Evolutionary conservation across 192 early-diverging fungal genomes (phyloP).

Genomic region (Borealophlyctis nickersoniae): DNA sequence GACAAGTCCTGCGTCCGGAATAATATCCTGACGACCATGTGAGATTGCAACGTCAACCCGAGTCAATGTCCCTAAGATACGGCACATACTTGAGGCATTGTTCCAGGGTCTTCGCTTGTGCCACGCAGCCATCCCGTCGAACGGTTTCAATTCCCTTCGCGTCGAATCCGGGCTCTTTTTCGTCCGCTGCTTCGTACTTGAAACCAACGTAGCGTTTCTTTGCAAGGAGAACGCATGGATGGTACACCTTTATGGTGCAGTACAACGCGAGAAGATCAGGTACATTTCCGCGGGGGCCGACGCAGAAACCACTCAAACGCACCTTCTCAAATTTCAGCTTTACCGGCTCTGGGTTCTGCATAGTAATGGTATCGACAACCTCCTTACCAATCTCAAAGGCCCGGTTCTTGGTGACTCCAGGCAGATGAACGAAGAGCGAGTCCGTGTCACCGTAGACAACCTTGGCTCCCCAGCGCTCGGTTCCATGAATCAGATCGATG

Average conservation of each 20-base stretch:
- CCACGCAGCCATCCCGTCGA: constrained; percentile 79
- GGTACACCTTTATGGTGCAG: constrained; percentile 60
- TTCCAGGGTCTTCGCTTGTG: constrained; percentile 76
- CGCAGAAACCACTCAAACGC: constrained; percentile 4
- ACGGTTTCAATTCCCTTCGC: constrained; percentile 96
- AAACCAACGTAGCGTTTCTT: constrained; percentile 94
- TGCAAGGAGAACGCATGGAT: constrained; percentile 80
- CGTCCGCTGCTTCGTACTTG: constrained; percentile 65
- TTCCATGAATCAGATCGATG: constrained; percentile 63
- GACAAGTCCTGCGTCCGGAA: constrained; percentile 82
- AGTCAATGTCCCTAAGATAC: neutral
- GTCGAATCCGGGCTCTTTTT: constrained; percentile 76
- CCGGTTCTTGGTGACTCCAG: constrained; percentile 60
- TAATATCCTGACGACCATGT: constrained; percentile 40
- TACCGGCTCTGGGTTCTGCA: constrained; percentile 73
- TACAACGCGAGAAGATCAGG: neutral
- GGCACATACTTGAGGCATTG: constrained; percentile 64
- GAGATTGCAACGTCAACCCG: constrained; percentile 1
- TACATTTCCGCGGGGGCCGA: neutral
- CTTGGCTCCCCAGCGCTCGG: constrained; percentile 62
- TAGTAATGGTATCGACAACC: constrained; percentile 74
- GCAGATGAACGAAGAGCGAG: constrained; percentile 76
- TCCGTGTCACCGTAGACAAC: constrained; percentile 97
- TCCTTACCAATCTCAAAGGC: constrained; percentile 82
- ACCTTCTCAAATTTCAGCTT: constrained; percentile 94